phyloP scores from a whole-genome alignment of 441 rosid species.

The Gossypium aridum region DNA sequence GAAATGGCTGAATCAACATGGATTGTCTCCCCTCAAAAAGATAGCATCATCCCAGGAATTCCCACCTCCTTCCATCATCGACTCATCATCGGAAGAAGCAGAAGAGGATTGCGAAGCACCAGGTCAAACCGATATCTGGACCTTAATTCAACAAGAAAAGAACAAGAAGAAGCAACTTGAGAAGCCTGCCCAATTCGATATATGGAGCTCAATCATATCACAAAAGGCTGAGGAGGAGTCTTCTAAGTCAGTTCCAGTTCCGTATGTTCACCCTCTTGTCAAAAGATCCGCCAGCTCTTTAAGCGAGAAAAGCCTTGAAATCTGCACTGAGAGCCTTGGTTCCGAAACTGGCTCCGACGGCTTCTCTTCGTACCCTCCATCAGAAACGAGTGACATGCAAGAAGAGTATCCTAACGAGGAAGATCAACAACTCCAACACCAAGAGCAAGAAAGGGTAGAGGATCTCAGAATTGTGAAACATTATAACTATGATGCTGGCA shows the following conservation, averaged over 20 bases:
- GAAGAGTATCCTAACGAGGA: conserved; percentile 27
- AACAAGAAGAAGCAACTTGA: conserved; percentile 18
- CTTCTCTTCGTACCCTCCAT: conserved; percentile 51
- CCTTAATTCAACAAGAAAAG: conserved; percentile 38
- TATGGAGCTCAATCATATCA: conserved; percentile 56
- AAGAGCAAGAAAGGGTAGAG: conserved; percentile 9
- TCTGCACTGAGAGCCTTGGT: conserved; percentile 94
- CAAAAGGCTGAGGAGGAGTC: conserved; percentile 35
- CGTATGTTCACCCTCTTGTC: conserved; percentile 65
- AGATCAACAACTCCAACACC: conserved; percentile 1
- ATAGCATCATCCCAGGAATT: conserved; percentile 47
- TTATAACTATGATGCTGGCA: conserved; percentile 15
- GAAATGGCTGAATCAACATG: conserved; percentile 53
- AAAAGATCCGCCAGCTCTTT: conserved; percentile 49
- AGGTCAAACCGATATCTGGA: conserved; percentile 34
- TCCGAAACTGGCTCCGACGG: conserved; percentile 93
- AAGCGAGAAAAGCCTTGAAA: conserved; percentile 64
- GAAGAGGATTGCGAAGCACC: conserved; percentile 17
- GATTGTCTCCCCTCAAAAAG: conserved; percentile 43
- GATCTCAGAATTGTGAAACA: conserved; percentile 19
- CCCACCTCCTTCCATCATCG: conserved; percentile 10
- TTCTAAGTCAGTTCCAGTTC: conserved; percentile 24
- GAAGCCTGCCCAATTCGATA: conserved; percentile 37
- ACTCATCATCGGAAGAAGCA: conserved; percentile 11
- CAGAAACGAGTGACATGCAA: conserved; percentile 44